Base-by-base conservation (phyloP, 1,284 basidiomycete species). In the Moesziomyces globuligerus region DNA sequence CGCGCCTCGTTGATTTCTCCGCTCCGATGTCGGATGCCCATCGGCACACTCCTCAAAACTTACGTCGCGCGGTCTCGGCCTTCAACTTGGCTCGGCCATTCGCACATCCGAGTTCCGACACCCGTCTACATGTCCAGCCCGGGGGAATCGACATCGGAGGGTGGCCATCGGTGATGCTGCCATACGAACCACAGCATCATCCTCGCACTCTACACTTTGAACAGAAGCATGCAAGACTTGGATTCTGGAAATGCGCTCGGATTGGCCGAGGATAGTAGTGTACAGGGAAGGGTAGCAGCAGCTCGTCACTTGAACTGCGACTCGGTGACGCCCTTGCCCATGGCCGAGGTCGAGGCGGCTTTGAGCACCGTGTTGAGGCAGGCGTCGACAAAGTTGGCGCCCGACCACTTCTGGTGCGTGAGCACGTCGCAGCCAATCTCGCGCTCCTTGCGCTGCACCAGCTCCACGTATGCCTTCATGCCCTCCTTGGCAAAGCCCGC, bases 311-410 rank as follows among this genome's bases (percentile, higher is more conserved):
- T 72, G 84, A 96, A 97, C 84, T 97, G 94, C 29, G 89, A 84
- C 85, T 97, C 94, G 0, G 94, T 96, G 17, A 94, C 92, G 60
- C 93, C 93, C 80, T 89, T 89, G 59, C 94, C 94, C 94, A 97
- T 96, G 18, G 94, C 93, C 10, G 93, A 89, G 13, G 93, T 97
- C n/a, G 92, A 94, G 61, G 96, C 88, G 64, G 94, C 94, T 40
- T 94, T 94, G 37, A 93, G 95, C 43, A 95, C 91, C 7, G 94
- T 94, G 88, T 93, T 94, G 85, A 96, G 88, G 69, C 95, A 84
- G 72, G 88, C 90, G 84, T 97, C 94, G 46, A 92, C 90, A 80
- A 92, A 95, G 83, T 96, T 93, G 17, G 91, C 94, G 41, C 94
- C 94, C 65, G 90, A 92, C 94, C 94, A 97, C 90, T 93, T 74